Evolutionary conservation across 1,284 basidiomycete species (phyloP).

Genomic region (Golubevia sp.): DNA sequence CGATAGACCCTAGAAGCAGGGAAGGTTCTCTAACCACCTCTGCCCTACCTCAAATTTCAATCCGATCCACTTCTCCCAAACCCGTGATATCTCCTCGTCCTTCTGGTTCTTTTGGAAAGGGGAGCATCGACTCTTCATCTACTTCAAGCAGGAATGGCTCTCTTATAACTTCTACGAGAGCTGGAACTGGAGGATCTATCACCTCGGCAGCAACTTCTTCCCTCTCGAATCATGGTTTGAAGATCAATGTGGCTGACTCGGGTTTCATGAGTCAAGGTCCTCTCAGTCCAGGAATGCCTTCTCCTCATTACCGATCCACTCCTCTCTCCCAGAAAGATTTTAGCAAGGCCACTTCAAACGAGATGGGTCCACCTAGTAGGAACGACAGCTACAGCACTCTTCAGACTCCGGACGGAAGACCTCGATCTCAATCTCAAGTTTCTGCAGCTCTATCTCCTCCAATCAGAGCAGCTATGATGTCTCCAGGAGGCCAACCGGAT

Average conservation of each 20-base stretch:
- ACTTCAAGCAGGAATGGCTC: background rate
- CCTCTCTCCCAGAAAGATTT: background rate
- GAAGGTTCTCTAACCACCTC: background rate
- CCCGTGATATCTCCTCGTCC: background rate
- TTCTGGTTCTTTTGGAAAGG: background rate
- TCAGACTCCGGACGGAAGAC: too few relatives aligned
- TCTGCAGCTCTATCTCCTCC: background rate
- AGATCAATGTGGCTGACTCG: background rate
- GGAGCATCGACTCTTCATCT: background rate
- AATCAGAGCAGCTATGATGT: background rate
- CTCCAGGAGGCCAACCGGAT: background rate
- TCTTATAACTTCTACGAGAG: background rate
- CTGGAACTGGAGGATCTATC: background rate
- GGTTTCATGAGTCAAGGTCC: background rate
- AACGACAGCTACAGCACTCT: background rate
- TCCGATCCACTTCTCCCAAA: background rate
- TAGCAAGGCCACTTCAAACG: background rate
- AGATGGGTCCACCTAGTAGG: background rate
- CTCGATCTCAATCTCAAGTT: too few relatives aligned
- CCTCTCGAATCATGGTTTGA: background rate
- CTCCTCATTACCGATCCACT: background rate
- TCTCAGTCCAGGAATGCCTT: background rate
- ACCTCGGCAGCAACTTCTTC: background rate
- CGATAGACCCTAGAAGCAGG: background rate
- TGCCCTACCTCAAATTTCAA: background rate